Evolutionary conservation across 1,284 basidiomycete genomes (phyloP).

Genomic region (Boletus semigastroideus): DNA sequence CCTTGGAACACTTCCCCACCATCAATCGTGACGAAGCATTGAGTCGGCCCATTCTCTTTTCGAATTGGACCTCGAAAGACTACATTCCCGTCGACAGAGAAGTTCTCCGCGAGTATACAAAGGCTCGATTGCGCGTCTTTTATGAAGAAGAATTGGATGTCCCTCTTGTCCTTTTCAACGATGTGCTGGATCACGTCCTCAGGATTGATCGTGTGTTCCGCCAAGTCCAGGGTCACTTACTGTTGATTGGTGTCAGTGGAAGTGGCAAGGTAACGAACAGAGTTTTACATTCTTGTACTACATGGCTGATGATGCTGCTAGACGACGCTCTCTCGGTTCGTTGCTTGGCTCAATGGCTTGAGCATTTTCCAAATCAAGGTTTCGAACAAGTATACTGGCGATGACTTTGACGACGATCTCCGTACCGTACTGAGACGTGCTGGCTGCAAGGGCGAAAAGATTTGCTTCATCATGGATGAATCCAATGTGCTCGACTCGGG

Average conservation of each 20-base stretch:
- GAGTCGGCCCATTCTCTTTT: slow-evolving; percentile 90
- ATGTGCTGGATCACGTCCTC: slow-evolving; percentile 95
- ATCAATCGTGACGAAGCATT: slow-evolving; percentile 85
- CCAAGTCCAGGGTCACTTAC: slow-evolving; percentile 93
- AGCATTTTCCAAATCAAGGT: slow-evolving; percentile 99
- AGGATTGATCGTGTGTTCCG: slow-evolving; percentile 99
- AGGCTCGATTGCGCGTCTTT: slow-evolving; percentile 91
- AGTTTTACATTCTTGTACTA: neutral
- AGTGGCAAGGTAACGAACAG: slow-evolving; percentile 82
- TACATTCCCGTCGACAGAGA: slow-evolving; percentile 96
- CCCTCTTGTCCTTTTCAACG: slow-evolving; percentile 97
- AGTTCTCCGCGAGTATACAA: slow-evolving; percentile 92
- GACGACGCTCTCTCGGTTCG: slow-evolving; percentile 98
- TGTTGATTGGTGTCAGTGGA: slow-evolving; percentile 97
- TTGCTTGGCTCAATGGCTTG: slow-evolving; percentile 99
- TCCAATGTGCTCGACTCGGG: slow-evolving; percentile 98
- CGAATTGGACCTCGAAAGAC: slow-evolving; percentile 99
- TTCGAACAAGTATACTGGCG: slow-evolving; percentile 97
- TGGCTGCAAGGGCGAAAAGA: slow-evolving; percentile 98
- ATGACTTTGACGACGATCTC: slow-evolving; percentile 98
- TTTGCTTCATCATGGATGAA: slow-evolving; percentile 99
- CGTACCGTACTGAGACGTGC: slow-evolving; percentile 90
- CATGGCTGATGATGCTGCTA: slow-evolving; percentile 35
- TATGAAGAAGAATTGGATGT: slow-evolving; percentile 99
- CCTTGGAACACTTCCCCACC: slow-evolving; percentile 89